These are phyloP conservation scores for Poa pratensis DNA, from an alignment of 176 grass and related monocot genomes.

Conservation along the genomic window DNA sequence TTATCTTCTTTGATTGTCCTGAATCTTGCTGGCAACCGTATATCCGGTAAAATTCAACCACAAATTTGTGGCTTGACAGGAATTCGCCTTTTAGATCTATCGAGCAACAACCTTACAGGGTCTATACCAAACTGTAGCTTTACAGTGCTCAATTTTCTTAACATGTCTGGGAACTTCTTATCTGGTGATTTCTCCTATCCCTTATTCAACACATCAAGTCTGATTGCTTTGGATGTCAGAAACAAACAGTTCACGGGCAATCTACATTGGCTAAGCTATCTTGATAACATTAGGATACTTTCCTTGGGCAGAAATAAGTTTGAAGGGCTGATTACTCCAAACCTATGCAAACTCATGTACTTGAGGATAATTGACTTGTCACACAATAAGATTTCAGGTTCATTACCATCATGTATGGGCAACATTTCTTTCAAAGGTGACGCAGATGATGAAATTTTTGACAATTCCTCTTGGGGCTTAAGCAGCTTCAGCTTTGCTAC, in stretches of 20 bases:
- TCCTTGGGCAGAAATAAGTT: conserved; percentile 20
- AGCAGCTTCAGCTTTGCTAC: conserved; percentile 18
- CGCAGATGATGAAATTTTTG: not conserved
- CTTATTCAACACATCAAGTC: not conserved
- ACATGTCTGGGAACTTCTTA: conserved; percentile 26
- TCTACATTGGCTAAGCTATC: not conserved
- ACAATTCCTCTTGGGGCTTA: not conserved
- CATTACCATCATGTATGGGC: conserved; percentile 37
- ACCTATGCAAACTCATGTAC: conserved; percentile 8
- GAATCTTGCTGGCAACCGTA: conserved; percentile 21
- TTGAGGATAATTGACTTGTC: conserved; percentile 32
- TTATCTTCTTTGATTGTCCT: not conserved
- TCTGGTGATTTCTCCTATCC: not conserved
- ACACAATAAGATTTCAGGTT: conserved; percentile 12
- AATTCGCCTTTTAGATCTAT: conserved; percentile 9
- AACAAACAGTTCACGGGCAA: not conserved
- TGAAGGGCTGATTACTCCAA: conserved; percentile 1
- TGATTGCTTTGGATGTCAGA: not conserved
- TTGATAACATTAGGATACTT: not conserved
- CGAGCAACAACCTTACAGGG: conserved; percentile 39
- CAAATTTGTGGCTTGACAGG: not conserved
- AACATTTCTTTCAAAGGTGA: not conserved
- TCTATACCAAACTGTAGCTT: conserved; percentile 5
- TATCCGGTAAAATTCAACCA: conserved; percentile 13
- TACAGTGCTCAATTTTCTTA: not conserved